Base-by-base conservation (phyloP, 306 rosid species). In the Morella rubra region DNA sequence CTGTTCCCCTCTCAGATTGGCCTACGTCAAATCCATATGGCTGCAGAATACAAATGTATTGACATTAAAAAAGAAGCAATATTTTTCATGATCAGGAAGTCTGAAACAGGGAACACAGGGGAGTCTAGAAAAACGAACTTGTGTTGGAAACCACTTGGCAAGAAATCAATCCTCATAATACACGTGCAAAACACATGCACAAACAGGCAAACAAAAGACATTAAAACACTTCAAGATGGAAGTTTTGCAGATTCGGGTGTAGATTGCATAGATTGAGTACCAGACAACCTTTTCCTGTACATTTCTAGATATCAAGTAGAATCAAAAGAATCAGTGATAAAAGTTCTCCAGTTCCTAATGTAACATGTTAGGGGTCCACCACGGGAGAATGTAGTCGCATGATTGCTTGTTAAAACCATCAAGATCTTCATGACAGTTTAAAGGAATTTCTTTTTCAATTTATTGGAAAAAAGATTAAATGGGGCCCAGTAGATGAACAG, bases 11-110 rank as follows among this genome's bases (percentile, higher is more conserved):
- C 80, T 90, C 95, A 68, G 98, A 94, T 88, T 90, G 86, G 83
- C 97, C 97, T 24, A 92, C 90, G 68, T 94, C 97, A 85, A 94
- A 94, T 82, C 98, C 96, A 65, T 94, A 94, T 40, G 98, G 97
- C 98, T 94, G 96, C 95, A 89, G 74, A 76, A 81, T 84, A 82
- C 73, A 87, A 84, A 44, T 72, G 78, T 46, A 9, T 27, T 67
- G 60, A 77, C 59, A 73, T 77, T 64, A 76, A 69, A 60, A 55
- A 59, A 76, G n/a, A 79, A 45, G 19, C 11, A 77, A 73, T 40
- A 9, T 52, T 72, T 73, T 53, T 46, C 71, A 64, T 37, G 59
- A 37, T 22, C 9, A 20, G n/a, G 19, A 52, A 40, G 16, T 27
- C 13, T 13, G 44, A 71, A 79, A 70, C 6, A 56, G 69, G 58